Evolutionary conservation across 805 yeast genomes (phyloP).

Genomic region (Kregervanrija delftensis): DNA sequence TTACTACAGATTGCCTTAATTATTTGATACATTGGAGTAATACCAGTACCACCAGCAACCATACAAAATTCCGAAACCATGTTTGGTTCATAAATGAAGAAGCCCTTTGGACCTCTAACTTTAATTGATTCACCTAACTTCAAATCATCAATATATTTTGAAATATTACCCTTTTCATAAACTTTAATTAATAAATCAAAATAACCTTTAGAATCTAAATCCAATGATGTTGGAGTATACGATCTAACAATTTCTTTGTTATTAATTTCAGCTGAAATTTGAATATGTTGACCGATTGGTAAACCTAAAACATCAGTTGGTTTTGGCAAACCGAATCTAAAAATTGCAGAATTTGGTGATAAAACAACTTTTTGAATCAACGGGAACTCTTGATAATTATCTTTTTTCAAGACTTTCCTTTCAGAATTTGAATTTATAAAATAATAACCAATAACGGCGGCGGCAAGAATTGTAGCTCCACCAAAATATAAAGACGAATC

Average conservation of each 20-base stretch:
- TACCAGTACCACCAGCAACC: slow-evolving; percentile 97
- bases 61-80: slow-evolving; percentile 68
- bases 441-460: slow-evolving; percentile 15
- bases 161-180: slow-evolving; percentile 79
- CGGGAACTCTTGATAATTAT: slow-evolving; percentile 71
- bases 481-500: not conserved
- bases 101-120: slow-evolving; percentile 89
- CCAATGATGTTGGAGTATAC: slow-evolving; percentile 84
- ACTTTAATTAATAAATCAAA: slow-evolving; percentile 83
- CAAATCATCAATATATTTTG: slow-evolving; percentile 64
- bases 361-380: slow-evolving; percentile 68
- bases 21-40: slow-evolving; percentile 93
- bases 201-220: slow-evolving; percentile 63
- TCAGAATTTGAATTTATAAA: slow-evolving; percentile 12
- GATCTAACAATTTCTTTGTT: slow-evolving; percentile 81
- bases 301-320: slow-evolving; percentile 71
- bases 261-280: slow-evolving; percentile 65
- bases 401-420: slow-evolving; percentile 54
- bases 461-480: slow-evolving; percentile 15
- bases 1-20: slow-evolving; percentile 72
- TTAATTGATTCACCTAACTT: slow-evolving; percentile 72
- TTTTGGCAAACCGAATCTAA: slow-evolving; percentile 77
- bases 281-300: slow-evolving; percentile 92
- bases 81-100: slow-evolving; percentile 75
- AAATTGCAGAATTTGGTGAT: slow-evolving; percentile 74